Evolutionary conservation across 2,329 filamentous ascomycete species (phyloP).

Genomic region (Pleoardoris graminearum): DNA sequence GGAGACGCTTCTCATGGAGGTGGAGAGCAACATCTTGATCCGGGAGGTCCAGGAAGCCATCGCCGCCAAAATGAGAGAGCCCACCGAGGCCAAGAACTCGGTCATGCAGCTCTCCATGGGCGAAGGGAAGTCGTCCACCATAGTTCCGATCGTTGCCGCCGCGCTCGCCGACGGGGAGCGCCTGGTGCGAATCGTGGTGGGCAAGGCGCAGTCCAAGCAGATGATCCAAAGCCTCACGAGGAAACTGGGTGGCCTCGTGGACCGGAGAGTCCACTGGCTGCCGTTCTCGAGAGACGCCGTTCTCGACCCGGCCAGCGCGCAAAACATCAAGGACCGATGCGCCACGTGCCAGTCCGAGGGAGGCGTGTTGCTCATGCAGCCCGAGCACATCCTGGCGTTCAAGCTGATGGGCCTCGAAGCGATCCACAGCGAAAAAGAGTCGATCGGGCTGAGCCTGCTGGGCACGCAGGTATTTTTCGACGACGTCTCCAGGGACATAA

Average conservation of each 20-base stretch:
- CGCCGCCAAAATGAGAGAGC: constrained; percentile 57
- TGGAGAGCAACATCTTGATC: constrained; percentile 65
- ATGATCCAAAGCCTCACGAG: constrained; percentile 61
- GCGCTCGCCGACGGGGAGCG: constrained; percentile 6
- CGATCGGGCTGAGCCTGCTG: constrained; percentile 43
- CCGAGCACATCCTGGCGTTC: constrained; percentile 67
- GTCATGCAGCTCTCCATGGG: constrained; percentile 43
- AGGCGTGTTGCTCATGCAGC: constrained; percentile 63
- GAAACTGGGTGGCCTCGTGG: constrained; percentile 60
- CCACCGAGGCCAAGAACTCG: constrained; percentile 22
- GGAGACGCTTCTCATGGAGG: constrained; percentile 66
- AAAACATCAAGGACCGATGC: constrained; percentile 46
- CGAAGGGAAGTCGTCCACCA: constrained; percentile 34
- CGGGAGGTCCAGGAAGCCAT: constrained; percentile 63
- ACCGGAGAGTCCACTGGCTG: constrained; percentile 59
- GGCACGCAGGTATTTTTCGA: constrained; percentile 54
- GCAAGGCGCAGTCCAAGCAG: constrained; percentile 63
- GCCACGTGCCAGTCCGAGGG: constrained; percentile 53
- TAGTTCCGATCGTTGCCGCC: constrained; percentile 34
- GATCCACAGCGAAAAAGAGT: constrained; percentile 35
- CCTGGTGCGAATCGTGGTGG: constrained; percentile 63
- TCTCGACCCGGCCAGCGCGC: constrained; percentile 36
- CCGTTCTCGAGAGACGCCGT: constrained; percentile 60
- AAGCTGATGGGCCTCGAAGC: constrained; percentile 63
- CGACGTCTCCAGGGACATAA: constrained; percentile 55